These are phyloP conservation scores for Gastrolobium villosum DNA, from an alignment of 306 rosid species.

Conservation along the genomic window DNA sequence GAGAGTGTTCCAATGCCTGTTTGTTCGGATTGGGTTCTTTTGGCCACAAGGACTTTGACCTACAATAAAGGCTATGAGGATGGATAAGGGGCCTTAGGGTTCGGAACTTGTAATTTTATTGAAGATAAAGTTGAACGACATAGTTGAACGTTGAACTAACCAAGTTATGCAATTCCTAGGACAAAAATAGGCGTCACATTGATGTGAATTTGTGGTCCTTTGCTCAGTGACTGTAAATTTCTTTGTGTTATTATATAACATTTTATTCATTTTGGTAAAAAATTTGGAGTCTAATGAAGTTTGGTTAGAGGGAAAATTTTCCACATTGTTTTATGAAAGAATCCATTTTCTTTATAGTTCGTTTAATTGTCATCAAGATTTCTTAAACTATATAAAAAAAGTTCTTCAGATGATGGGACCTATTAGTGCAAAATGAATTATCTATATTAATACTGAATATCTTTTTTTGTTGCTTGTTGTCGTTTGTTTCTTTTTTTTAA, in stretches of 20 bases:
- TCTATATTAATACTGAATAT: constrained; percentile 24
- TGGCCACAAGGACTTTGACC: too few relatives aligned
- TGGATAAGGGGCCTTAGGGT: not conserved
- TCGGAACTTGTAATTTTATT: not conserved
- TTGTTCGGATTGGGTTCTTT: not conserved
- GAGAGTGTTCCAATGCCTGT: not conserved
- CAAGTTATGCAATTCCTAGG: too few relatives aligned
- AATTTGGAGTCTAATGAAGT: not conserved
- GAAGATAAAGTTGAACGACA: not conserved
- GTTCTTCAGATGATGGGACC: not conserved
- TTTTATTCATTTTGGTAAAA: not conserved
- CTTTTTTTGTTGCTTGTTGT: constrained; percentile 18
- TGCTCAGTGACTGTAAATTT: not conserved
- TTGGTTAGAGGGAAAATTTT: not conserved
- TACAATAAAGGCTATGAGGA: not conserved
- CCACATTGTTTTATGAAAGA: not conserved
- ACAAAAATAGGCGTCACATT: not conserved
- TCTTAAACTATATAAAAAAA: not conserved
- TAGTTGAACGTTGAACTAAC: too few relatives aligned
- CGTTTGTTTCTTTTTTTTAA: constrained; percentile 25
- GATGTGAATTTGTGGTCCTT: not conserved
- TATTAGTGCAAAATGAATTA: constrained; percentile 1
- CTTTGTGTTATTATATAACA: constrained; percentile 11
- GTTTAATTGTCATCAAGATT: constrained; percentile 1
- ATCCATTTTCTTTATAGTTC: not conserved